Conservation (phyloP, 768 basidiomycete genomes). For the Termitomyces sp. region DNA sequence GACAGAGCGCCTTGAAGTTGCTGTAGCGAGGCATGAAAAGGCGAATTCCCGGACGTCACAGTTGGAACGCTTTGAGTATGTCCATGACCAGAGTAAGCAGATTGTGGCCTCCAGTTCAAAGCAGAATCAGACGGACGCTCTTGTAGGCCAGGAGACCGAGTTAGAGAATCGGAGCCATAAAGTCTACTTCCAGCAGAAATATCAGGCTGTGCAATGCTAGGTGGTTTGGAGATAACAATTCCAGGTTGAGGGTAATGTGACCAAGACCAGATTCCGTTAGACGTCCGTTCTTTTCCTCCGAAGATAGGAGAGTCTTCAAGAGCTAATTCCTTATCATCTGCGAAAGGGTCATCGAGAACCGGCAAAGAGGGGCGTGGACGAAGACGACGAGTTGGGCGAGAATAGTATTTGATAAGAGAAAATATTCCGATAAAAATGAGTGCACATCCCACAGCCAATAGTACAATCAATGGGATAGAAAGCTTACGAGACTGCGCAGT, state of each 20-base stretch:
- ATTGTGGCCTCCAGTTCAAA: slow-evolving; percentile 12
- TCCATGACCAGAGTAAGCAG: slow-evolving; percentile 21
- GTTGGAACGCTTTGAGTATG: slow-evolving; percentile 13
- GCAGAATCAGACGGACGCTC: slow-evolving; percentile 4
- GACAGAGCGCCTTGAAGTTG: slow-evolving; percentile 35
- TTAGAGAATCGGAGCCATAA: slow-evolving; percentile 1
- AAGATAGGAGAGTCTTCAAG: slow-evolving; percentile 67
- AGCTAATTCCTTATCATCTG: slow-evolving; percentile 38
- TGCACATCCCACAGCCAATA: slow-evolving; percentile 47
- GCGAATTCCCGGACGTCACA: slow-evolving; percentile 15
- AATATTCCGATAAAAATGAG: slow-evolving; percentile 43
- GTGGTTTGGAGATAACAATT: slow-evolving; percentile 9
- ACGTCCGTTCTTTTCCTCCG: slow-evolving; percentile 64
- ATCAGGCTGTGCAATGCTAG: slow-evolving; percentile 2
- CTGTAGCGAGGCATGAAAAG: slow-evolving; percentile 27
- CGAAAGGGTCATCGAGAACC: slow-evolving; percentile 53
- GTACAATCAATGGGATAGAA: slow-evolving; percentile 42
- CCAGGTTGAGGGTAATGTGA: slow-evolving; percentile 44
- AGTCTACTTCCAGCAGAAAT: slow-evolving; percentile 6
- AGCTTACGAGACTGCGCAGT: slow-evolving; percentile 28
- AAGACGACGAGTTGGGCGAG: slow-evolving; percentile 44
- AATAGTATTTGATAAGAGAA: slow-evolving; percentile 41
- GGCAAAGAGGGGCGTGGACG: slow-evolving; percentile 73
- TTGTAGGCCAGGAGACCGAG: slow-evolving; percentile 12
- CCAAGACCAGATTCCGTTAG: slow-evolving; percentile 53